Conservation (phyloP, 306 rosid genomes). For the Parietaria judaica region DNA sequence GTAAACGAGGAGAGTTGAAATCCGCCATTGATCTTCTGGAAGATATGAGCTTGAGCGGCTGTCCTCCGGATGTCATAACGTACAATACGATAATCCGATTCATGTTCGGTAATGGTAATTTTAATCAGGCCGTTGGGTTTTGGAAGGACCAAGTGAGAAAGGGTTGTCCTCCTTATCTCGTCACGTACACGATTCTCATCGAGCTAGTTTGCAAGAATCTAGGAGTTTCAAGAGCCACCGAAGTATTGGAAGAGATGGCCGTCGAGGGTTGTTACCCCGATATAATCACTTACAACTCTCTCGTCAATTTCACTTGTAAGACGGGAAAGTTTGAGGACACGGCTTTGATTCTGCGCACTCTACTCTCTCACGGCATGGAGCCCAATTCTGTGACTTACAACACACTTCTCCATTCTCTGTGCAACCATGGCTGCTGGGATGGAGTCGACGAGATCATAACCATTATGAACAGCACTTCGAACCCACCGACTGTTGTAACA, state of each 20-base stretch:
- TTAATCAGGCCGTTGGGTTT: slow-evolving; percentile 53
- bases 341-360: slow-evolving; percentile 45
- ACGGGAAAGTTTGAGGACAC: slow-evolving; percentile 52
- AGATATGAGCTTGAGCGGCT: slow-evolving; percentile 77
- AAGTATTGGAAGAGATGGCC: slow-evolving; percentile 73
- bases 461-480: slow-evolving; percentile 51
- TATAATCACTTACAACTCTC: slow-evolving; percentile 64
- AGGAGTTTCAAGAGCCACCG: slow-evolving; percentile 54
- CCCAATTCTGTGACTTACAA: slow-evolving; percentile 71
- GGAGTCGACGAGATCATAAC: slow-evolving; percentile 54
- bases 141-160: slow-evolving; percentile 76
- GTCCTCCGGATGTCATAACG: slow-evolving; percentile 74
- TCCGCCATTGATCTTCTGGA: slow-evolving; percentile 58
- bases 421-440: slow-evolving; percentile 52
- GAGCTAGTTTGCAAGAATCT: slow-evolving; percentile 63
- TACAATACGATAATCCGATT: slow-evolving; percentile 65
- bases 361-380: slow-evolving; percentile 42
- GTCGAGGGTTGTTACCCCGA: slow-evolving; percentile 83
- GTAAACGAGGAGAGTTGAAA: slow-evolving; percentile 47
- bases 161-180: slow-evolving; percentile 80
- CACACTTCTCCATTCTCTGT: slow-evolving; percentile 66
- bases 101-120: slow-evolving; percentile 45
- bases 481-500: slow-evolving; percentile 57
- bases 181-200: slow-evolving; percentile 65
- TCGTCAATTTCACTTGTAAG: slow-evolving; percentile 54